Evolutionary conservation across 208 protist genomes (phyloP).

Genomic region (Naegleria fowleri): DNA sequence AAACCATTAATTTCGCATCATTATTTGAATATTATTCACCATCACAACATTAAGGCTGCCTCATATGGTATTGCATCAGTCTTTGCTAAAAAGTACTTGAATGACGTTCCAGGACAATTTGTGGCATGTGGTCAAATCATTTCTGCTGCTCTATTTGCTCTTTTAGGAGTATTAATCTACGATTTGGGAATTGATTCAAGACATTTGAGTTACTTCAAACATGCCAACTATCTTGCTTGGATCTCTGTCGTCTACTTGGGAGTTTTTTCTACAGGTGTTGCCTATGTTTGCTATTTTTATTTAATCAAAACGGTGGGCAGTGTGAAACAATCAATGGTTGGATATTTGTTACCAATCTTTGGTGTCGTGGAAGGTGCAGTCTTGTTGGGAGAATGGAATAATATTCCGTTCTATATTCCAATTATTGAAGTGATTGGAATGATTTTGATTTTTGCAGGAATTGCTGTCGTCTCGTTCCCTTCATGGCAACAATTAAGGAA

Average conservation of each 20-base stretch:
- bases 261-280: slow-evolving; percentile 20
- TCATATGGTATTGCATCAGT: slow-evolving; percentile 13
- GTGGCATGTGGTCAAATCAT: slow-evolving; percentile 5
- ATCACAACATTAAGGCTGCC: not conserved
- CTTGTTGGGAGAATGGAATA: slow-evolving; percentile 23
- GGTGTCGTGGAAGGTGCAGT: slow-evolving; percentile 28
- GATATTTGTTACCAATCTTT: slow-evolving; percentile 29
- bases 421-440: slow-evolving; percentile 19
- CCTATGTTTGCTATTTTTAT: slow-evolving; percentile 31
- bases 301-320: not conserved
- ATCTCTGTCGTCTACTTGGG: not conserved
- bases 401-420: not conserved
- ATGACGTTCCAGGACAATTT: slow-evolving; percentile 14
- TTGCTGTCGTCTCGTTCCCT: slow-evolving; percentile 14
- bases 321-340: slow-evolving; percentile 19
- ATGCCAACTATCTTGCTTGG: slow-evolving; percentile 11
- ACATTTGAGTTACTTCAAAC: slow-evolving; percentile 5
- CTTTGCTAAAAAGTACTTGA: slow-evolving; percentile 23
- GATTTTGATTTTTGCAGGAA: slow-evolving; percentile 10
- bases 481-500: not conserved
- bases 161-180: not conserved
- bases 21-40: no score
- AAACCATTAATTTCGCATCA: no score
- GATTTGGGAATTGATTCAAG: slow-evolving; percentile 3
- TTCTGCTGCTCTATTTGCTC: not conserved